Conservation (phyloP, 805 yeast genomes). For the Yarrowia osloensis region DNA sequence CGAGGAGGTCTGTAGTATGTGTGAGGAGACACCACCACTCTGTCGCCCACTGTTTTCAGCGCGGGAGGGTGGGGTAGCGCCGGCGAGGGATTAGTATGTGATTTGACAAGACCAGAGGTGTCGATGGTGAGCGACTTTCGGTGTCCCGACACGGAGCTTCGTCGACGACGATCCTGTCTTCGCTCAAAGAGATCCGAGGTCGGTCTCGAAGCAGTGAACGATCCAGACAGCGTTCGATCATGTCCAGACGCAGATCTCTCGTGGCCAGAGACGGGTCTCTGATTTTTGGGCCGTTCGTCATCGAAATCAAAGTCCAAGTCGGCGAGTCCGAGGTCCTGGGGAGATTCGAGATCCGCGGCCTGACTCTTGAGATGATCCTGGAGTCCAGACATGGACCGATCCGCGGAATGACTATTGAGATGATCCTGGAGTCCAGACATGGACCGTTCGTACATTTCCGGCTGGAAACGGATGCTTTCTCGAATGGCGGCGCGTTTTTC, state of each 20-base stretch:
- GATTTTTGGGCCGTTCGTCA: background rate
- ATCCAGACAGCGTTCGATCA: background rate
- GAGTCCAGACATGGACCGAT: too few species aligned
- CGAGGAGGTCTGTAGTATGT: conserved; percentile 39
- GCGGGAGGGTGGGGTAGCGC: background rate
- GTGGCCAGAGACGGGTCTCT: background rate
- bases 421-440: background rate
- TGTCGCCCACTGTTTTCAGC: conserved; percentile 35
- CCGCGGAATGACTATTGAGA: background rate
- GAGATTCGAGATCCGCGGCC: background rate
- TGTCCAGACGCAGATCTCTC: background rate
- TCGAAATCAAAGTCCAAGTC: background rate
- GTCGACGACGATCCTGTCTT: background rate
- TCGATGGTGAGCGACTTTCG: conserved; percentile 17
- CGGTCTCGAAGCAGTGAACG: background rate
- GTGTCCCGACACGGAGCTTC: background rate
- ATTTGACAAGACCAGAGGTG: background rate
- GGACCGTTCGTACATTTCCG: background rate
- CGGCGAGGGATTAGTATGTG: background rate
- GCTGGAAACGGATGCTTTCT: background rate
- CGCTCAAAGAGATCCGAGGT: background rate
- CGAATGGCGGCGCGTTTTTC: conserved; percentile 1
- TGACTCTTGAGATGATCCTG: background rate
- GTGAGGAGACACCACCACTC: conserved; percentile 29
- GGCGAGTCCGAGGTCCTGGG: background rate